phyloP scores from a whole-genome alignment of 192 early-diverging fungal genomes.

The Coemansia sp. region DNA sequence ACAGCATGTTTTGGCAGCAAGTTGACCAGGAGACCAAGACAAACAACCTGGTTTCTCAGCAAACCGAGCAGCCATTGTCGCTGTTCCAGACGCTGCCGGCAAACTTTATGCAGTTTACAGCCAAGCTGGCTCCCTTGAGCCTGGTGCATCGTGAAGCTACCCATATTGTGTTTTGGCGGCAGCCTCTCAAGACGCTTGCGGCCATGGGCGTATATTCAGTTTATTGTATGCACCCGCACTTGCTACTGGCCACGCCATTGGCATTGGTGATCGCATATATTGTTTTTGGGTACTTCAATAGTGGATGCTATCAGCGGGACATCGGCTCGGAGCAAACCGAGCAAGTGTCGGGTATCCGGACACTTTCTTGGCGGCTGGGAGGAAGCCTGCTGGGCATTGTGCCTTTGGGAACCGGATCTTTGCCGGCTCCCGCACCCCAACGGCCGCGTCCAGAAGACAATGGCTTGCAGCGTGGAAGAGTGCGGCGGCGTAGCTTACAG shows the following conservation, averaged over 20 bases:
- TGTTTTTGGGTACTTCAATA: constrained; percentile 36
- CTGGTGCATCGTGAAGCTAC: constrained; percentile 24
- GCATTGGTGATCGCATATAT: constrained; percentile 47
- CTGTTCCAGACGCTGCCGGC: constrained; percentile 51
- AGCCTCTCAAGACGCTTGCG: constrained; percentile 26
- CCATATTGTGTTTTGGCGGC: constrained; percentile 44
- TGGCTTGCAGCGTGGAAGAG: constrained; percentile 1
- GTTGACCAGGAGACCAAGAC: constrained; percentile 38
- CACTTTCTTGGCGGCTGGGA: constrained; percentile 6
- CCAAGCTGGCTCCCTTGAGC: constrained; percentile 44
- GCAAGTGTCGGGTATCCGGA: neutral
- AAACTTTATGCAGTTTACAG: constrained; percentile 56
- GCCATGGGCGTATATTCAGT: constrained; percentile 44
- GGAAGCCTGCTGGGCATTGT: constrained; percentile 13
- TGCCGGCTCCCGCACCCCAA: neutral
- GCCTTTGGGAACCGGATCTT: constrained; percentile 4
- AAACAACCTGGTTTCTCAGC: constrained; percentile 34
- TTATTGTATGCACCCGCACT: constrained; percentile 44
- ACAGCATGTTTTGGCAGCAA: constrained; percentile 49
- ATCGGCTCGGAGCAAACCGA: neutral
- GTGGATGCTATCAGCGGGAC: constrained; percentile 14
- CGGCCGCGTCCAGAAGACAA: neutral
- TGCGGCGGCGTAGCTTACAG: constrained; percentile 10
- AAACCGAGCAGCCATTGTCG: constrained; percentile 51
- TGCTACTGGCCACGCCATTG: constrained; percentile 43